Percentiles rank a stretch among this genome's conserved stretches.
phyloP scores from a whole-genome alignment of 2,329 filamentous ascomycete species.

The Emergomyces orientalis region DNA sequence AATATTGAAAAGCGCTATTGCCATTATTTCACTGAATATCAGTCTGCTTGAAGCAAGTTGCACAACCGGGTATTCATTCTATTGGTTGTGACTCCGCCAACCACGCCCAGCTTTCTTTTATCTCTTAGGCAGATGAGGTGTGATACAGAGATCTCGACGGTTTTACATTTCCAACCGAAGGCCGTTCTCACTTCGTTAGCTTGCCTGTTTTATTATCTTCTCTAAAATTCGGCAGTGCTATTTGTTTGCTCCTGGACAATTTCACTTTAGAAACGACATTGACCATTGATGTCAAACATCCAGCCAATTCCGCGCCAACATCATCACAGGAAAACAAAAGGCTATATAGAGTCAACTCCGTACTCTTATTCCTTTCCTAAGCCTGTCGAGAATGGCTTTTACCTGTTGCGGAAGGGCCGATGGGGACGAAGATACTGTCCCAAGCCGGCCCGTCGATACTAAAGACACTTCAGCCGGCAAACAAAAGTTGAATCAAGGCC shows the following conservation, averaged over 20 bases:
- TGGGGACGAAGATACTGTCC: neutral
- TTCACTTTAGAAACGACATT: neutral
- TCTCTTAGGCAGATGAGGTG: neutral
- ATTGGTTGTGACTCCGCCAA: too few species aligned
- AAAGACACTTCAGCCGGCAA: neutral
- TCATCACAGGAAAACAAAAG: neutral
- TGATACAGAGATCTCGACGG: neutral
- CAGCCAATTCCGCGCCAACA: neutral
- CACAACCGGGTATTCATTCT: too few species aligned
- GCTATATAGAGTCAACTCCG: too few species aligned
- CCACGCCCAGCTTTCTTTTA: too few species aligned
- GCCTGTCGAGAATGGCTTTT: neutral
- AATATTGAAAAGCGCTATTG: neutral
- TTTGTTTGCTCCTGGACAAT: neutral
- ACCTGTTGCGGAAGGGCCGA: constrained; percentile 1
- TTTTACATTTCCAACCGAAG: neutral
- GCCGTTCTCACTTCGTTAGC: neutral
- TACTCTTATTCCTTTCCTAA: neutral
- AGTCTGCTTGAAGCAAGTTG: too few species aligned
- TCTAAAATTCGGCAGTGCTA: neutral
- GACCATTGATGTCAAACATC: neutral
- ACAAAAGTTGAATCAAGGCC: neutral
- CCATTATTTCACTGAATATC: neutral
- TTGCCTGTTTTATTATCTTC: neutral
- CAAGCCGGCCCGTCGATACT: constrained; percentile 10